Percentiles rank a stretch among this genome's conserved stretches.
phyloP scores from a whole-genome alignment of 371 early-diverging fungal genomes.

The Gilbertella persicaria region DNA sequence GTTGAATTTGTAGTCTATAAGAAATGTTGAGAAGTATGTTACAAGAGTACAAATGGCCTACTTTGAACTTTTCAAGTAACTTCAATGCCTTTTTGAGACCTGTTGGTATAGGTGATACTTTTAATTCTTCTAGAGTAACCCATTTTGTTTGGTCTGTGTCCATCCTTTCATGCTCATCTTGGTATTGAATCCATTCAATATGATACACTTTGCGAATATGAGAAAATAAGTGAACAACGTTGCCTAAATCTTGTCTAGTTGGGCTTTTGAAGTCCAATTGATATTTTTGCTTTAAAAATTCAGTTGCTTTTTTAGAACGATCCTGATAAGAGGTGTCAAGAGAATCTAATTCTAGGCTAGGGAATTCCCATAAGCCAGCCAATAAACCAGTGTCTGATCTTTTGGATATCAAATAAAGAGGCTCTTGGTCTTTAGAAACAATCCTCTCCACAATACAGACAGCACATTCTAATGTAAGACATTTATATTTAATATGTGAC shows the following conservation, averaged over 20 bases:
- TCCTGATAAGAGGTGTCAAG: slow-evolving; percentile 39
- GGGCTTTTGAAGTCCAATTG: slow-evolving; percentile 20
- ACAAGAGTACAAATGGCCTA: slow-evolving; percentile 2
- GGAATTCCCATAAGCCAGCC: slow-evolving; percentile 85
- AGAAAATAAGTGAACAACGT: slow-evolving; percentile 69
- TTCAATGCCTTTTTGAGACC: slow-evolving; percentile 68
- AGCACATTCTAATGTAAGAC: slow-evolving; percentile 52
- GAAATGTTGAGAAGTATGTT: not conserved
- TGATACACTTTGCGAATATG: slow-evolving; percentile 71
- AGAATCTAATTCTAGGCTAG: slow-evolving; percentile 50
- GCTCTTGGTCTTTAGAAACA: slow-evolving; percentile 6
- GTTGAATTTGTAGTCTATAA: slow-evolving; percentile 7
- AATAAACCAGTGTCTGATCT: slow-evolving; percentile 66
- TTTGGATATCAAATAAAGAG: slow-evolving; percentile 55
- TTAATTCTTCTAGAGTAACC: slow-evolving; percentile 56
- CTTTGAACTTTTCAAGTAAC: slow-evolving; percentile 50
- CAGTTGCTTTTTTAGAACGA: slow-evolving; percentile 32
- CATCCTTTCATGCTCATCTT: slow-evolving; percentile 1
- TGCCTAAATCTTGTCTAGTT: slow-evolving; percentile 52
- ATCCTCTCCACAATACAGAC: slow-evolving; percentile 59
- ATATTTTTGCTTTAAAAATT: slow-evolving; percentile 31
- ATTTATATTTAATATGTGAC: too few species aligned
- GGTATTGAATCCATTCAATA: slow-evolving; percentile 51
- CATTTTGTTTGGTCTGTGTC: slow-evolving; percentile 35
- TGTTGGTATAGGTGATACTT: slow-evolving; percentile 63